Evolutionary conservation across 1,284 basidiomycete genomes (phyloP), one percentile per base, ranked within the genome.

Genomic region (Sutorius eximius): DNA sequence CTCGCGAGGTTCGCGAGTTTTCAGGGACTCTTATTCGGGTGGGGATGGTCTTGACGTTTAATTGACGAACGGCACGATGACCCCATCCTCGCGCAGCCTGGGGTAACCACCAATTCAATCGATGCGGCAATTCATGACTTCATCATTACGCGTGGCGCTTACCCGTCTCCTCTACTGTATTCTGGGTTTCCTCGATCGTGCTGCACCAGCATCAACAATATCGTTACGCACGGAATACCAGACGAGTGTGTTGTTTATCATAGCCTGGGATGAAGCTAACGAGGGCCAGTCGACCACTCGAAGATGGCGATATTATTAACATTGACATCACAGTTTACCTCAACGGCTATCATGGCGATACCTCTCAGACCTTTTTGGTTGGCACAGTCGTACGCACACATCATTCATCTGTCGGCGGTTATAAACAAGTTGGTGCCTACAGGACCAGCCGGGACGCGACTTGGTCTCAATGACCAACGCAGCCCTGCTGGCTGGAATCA

Each of bases 181-280:
- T 77, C 80, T 27, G 67, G 85, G 9, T 96, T 88, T 67, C 93
- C 94, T 7, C 87, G 85, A 60, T 90, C 92, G 33, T 91, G 91
- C 63, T 95, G 93, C 67, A 96, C 93, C 18, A 90, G 89, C 63
- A 74, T 90, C 49, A 97, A 98, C 68, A 97, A 97, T 61, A 76
- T 93, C 45, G 80, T 92, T 45, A 82, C 81, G 37, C 93, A 95
- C 68, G 93, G 93, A 0, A 91, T 93, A 57, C 91, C 92, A n/a
- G 89, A 93, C 72, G 79, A 86, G 91, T 91, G 60, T 58, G 82
- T 70, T 12, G 29, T 53, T 37, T 50, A 7, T 49, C 37, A 18
- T 50, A 27, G 18, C 29, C 48, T 33, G n/a, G 38, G 18, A 2
- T 33, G 13, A 22, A 20, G 20, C 48, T 53, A 41, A 52, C 38